Evolutionary conservation across 345 rosid species (phyloP).

Genomic region (Eucalyptus brandiana): DNA sequence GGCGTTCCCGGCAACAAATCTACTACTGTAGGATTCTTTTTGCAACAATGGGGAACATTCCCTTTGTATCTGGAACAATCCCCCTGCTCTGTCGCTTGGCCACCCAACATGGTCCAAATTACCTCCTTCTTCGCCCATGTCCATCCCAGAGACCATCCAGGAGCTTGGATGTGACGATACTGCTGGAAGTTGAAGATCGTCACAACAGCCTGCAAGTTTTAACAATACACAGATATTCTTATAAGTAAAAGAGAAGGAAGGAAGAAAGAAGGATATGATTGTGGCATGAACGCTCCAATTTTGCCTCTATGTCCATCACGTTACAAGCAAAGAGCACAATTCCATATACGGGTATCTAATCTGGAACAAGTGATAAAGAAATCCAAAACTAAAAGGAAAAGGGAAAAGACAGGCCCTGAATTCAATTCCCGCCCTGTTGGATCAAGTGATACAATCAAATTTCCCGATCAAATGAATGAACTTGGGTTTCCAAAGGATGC

Average conservation of each 20-base stretch:
- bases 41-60: constrained; percentile 78
- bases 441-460: neutral
- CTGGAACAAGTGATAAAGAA: neutral
- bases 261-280: neutral
- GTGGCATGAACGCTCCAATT: neutral
- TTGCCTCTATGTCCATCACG: neutral
- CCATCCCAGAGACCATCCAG: constrained; percentile 89
- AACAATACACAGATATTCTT: neutral
- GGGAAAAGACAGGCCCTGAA: neutral
- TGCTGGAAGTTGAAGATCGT: constrained; percentile 73
- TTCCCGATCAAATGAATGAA: neutral
- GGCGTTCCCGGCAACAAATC: constrained; percentile 86
- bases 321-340: neutral
- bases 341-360: neutral
- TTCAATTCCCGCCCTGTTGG: neutral
- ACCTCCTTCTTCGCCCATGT: constrained; percentile 78
- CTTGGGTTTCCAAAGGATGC: neutral
- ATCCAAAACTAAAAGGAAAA: neutral
- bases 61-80: constrained; percentile 85
- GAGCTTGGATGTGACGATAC: constrained; percentile 74
- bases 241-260: neutral
- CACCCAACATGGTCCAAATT: constrained; percentile 74
- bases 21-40: constrained; percentile 56
- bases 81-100: constrained; percentile 76
- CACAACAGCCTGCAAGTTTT: constrained; percentile 50